Base-by-base conservation (phyloP, 208 protist species). In the Acanthamoeba lenticulata region DNA sequence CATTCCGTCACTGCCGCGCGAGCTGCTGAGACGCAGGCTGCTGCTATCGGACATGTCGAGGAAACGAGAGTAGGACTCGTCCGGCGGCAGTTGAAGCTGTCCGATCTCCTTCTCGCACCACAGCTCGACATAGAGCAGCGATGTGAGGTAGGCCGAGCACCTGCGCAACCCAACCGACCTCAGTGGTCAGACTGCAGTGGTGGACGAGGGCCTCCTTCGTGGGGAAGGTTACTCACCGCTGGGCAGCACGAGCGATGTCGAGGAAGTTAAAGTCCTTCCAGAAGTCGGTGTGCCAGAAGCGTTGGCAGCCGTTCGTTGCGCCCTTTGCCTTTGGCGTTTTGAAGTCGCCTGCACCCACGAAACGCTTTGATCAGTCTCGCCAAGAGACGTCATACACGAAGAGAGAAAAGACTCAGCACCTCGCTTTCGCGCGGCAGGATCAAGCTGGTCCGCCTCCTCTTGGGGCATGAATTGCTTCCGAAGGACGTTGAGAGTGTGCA, bases 231-330 rank as follows among this genome's bases (percentile, higher is more conserved):
- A 7, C 47, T 49, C 7, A 90, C 83, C 89, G 74, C 44, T 93
- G 89, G 0, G 89, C 89, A 19, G 89, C 89, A 21, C 89, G 38
- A 4, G 89, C 89, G n/a, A 93, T 93, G 29, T 93, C 89, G 19
- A 93, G 29, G 65, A 93, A 93, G 42, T 72, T 93, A 60, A 93
- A 93, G 40, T 93, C 89, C 42, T 72, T 79, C 89, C 89, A 93
- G 47, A 93, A 93, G n/a, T 72, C 55, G 11, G 55, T 93, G 34
- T 93, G 38, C 89, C 89, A 93, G 65, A 93, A 93, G n/a, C 49
- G 17, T 24, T 90, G 49, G 32, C 83, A 40, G 11, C 55, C 34
- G 17, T 65, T 90, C 34, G 40, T 90, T n/a, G 45, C 40, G 7
- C 42, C 77, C 49, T 67, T 90, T 24, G 17, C 45, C 44, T 57